Base-by-base conservation (phyloP, 257 asterid genomes). In the Nicotiana tomentosiformis region DNA sequence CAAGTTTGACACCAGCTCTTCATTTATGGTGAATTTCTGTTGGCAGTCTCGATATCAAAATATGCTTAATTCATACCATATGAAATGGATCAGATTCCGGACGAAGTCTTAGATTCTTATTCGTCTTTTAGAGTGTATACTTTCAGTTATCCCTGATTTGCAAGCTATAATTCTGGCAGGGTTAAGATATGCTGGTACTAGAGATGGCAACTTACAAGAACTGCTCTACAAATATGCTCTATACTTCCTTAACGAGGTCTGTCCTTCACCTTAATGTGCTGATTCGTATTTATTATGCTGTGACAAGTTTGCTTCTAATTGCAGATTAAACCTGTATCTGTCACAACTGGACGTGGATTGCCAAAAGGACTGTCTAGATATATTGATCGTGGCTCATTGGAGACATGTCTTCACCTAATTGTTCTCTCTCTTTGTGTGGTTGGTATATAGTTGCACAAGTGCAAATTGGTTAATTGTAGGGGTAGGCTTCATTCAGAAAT, bases 351-450 rank as follows among this genome's bases (percentile, higher is more conserved):
- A 69, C 87, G 81, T 81, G 86, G 85, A 66, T 90, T 91, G 78
- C 98, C 97, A 26, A 93, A 91, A 88, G 98, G 99, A 82, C 82
- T 96, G 72, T 91, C 95, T 33, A 82, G 51, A 77, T 91, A 93
- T 88, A 95, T 92, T 84, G 99, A 96, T 69, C 98, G 97, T 70
- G 97, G 98, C 82, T 92, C 98, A 81, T 86, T 96, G 84, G 99
- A 96, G 86, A 88, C 98, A 77, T 94, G 97, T 90, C 98, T 94
- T 90, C 98, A 96, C 87, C 95, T 96, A 61, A 92, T 93, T 89
- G 97, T 96, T 87, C 97, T 96, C 85, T 93, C 98, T 85, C 92
- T 96, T 35, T 92, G 97, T 37, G 94, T 93, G 99, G 99, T 96
- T 26, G 20, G 80, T 76, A 76, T 49, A 23, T 49, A 49, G 15